Percentiles rank a stretch among this genome's conserved stretches.
These are phyloP conservation scores for Auricularia auricula-judae DNA, from an alignment of 768 basidiomycete genomes.

Conservation along the genomic window DNA sequence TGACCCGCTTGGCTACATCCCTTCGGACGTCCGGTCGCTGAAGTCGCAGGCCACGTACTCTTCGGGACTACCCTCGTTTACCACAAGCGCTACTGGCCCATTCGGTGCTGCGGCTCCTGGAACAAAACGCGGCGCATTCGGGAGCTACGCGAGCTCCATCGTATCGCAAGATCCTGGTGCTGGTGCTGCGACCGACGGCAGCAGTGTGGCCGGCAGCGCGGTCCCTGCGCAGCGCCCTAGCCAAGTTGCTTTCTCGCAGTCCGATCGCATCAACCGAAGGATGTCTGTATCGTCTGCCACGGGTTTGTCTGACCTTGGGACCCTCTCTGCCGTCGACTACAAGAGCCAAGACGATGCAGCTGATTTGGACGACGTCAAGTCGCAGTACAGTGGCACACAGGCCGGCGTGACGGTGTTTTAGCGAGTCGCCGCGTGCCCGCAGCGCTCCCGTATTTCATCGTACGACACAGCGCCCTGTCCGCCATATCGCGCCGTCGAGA, in stretches of 20 bases:
- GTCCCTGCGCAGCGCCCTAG: conserved; percentile 32
- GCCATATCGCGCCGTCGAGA: neutral
- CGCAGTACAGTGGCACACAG: conserved; percentile 79
- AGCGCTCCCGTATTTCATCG: neutral
- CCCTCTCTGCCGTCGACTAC: conserved; percentile 67
- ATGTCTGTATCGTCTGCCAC: conserved; percentile 68
- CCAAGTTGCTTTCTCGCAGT: conserved; percentile 79
- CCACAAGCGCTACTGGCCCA: conserved; percentile 43
- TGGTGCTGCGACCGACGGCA: conserved; percentile 39
- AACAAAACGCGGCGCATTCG: conserved; percentile 65
- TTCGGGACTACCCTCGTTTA: conserved; percentile 80
- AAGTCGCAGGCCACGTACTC: conserved; percentile 95
- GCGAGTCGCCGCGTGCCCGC: neutral
- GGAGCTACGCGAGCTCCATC: conserved; percentile 72
- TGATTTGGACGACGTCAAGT: conserved; percentile 80
- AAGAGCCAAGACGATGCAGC: conserved; percentile 80
- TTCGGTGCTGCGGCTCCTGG: conserved; percentile 57
- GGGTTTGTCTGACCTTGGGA: conserved; percentile 68
- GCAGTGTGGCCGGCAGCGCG: conserved; percentile 44
- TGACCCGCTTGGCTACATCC: conserved; percentile 87
- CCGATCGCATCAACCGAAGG: conserved; percentile 72
- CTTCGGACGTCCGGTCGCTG: conserved; percentile 90
- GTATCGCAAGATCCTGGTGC: conserved; percentile 82
- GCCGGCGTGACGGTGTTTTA: conserved; percentile 80
- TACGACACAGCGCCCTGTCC: neutral